phyloP scores from a whole-genome alignment of 1,284 basidiomycete species.

The Irpex sp. region DNA sequence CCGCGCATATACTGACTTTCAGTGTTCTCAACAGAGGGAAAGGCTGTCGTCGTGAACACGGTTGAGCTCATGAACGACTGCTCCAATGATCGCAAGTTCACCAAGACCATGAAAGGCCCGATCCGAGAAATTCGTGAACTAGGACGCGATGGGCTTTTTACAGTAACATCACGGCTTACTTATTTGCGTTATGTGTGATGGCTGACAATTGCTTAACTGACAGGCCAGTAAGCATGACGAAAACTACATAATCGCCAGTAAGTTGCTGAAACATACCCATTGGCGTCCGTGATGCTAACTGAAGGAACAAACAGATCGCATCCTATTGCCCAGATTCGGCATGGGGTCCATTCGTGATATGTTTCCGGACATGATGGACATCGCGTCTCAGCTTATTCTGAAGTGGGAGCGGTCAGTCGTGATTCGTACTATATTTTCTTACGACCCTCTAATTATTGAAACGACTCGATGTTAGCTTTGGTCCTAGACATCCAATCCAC shows the following conservation, averaged over 20 bases:
- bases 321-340: slow-evolving; percentile 52
- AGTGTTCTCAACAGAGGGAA: slow-evolving; percentile 22
- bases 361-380: slow-evolving; percentile 50
- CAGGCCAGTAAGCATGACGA: slow-evolving; percentile 39
- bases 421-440: neutral
- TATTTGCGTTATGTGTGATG: neutral
- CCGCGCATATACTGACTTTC: neutral
- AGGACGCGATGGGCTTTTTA: slow-evolving; percentile 44
- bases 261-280: slow-evolving; percentile 35
- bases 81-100: slow-evolving; percentile 43
- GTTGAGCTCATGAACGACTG: slow-evolving; percentile 41
- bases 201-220: neutral
- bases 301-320: slow-evolving; percentile 35
- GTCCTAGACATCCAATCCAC: slow-evolving; percentile 38
- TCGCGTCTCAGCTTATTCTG: slow-evolving; percentile 43
- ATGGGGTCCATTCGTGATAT: slow-evolving; percentile 42
- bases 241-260: slow-evolving; percentile 36
- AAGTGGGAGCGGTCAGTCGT: slow-evolving; percentile 41
- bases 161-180: slow-evolving; percentile 23
- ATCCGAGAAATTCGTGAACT: slow-evolving; percentile 39
- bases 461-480: slow-evolving; percentile 31
- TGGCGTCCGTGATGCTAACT: neutral
- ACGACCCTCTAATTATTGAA: neutral
- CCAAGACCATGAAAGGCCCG: slow-evolving; percentile 35
- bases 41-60: slow-evolving; percentile 31